A percentile compares a stretch with the other conserved stretches of the same genome.
These are phyloP conservation scores for Thielaviopsis musarum DNA, from an alignment of 2,329 filamentous ascomycete genomes.

Conservation along the genomic window DNA sequence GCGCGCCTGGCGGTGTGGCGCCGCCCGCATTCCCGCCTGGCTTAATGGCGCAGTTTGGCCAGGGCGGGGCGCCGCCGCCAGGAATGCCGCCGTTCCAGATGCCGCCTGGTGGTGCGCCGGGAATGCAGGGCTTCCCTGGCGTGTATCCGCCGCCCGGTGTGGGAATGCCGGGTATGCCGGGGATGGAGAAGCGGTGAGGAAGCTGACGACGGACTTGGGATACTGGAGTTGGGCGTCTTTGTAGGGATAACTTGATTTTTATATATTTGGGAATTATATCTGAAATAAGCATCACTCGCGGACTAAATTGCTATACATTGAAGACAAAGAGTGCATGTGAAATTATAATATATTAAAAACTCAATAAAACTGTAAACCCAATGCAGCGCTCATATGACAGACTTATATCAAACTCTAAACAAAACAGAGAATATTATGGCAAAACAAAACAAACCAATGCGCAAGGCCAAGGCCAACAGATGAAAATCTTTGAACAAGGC, in stretches of 20 bases:
- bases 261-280: background rate
- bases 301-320: too few species aligned
- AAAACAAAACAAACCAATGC: background rate
- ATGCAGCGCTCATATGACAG: background rate
- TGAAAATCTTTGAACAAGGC: background rate
- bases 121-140: slow-evolving; percentile 13
- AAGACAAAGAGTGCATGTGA: too few species aligned
- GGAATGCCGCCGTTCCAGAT: slow-evolving; percentile 15
- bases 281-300: too few species aligned
- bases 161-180: slow-evolving; percentile 18
- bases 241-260: background rate
- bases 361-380: background rate
- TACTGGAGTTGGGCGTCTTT: slow-evolving; percentile 3
- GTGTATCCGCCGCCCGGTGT: slow-evolving; percentile 2
- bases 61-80: slow-evolving; percentile 15
- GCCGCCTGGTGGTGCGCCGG: slow-evolving; percentile 15
- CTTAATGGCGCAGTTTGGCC: slow-evolving; percentile 19
- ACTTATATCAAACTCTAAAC: background rate
- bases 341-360: background rate
- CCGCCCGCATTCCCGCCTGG: slow-evolving; percentile 17
- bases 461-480: background rate
- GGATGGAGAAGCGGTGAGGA: slow-evolving; percentile 18
- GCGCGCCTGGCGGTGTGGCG: slow-evolving; percentile 17
- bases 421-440: background rate
- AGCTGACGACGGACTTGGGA: background rate